These are phyloP conservation scores for Conoideocrella luteorostrata DNA, from an alignment of 2,329 filamentous ascomycete genomes.

Conservation along the genomic window DNA sequence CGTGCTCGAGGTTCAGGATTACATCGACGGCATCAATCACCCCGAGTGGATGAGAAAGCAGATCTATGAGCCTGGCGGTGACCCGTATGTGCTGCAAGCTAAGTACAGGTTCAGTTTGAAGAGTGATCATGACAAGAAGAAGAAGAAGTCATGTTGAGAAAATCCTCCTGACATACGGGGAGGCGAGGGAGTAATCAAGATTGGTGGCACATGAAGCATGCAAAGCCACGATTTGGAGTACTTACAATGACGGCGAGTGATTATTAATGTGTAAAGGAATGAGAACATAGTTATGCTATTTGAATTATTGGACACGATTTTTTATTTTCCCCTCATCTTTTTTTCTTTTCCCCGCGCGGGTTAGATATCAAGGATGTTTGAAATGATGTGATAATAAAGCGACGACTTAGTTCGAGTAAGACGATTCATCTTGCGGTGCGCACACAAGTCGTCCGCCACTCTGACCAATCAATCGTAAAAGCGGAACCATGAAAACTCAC, in stretches of 20 bases:
- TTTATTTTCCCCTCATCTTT: too few species aligned
- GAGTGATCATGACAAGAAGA: constrained; percentile 5
- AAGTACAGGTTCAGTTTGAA: constrained; percentile 52
- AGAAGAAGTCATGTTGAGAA: constrained; percentile 2
- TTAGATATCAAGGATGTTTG: not conserved
- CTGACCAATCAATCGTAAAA: constrained; percentile 7
- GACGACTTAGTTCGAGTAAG: too few species aligned
- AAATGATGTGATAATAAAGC: not conserved
- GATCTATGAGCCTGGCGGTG: constrained; percentile 52
- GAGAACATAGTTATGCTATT: too few species aligned
- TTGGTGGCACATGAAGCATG: too few species aligned
- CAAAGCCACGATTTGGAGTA: too few species aligned
- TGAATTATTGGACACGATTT: too few species aligned
- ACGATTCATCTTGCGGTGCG: too few species aligned
- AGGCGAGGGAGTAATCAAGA: not conserved
- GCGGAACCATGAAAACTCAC: constrained; percentile 2
- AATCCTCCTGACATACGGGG: not conserved
- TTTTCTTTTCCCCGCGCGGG: too few species aligned
- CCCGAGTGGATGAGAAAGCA: constrained; percentile 78
- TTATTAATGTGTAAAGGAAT: too few species aligned
- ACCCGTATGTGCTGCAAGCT: constrained; percentile 56
- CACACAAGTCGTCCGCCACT: too few species aligned
- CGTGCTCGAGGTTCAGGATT: constrained; percentile 88
- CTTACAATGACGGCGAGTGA: too few species aligned
- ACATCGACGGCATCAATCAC: constrained; percentile 89